A percentile compares a stretch with the other conserved stretches of the same genome.
Conservation (phyloP, 2,329 filamentous ascomycete species). For the Calonectria pauciramosa region DNA sequence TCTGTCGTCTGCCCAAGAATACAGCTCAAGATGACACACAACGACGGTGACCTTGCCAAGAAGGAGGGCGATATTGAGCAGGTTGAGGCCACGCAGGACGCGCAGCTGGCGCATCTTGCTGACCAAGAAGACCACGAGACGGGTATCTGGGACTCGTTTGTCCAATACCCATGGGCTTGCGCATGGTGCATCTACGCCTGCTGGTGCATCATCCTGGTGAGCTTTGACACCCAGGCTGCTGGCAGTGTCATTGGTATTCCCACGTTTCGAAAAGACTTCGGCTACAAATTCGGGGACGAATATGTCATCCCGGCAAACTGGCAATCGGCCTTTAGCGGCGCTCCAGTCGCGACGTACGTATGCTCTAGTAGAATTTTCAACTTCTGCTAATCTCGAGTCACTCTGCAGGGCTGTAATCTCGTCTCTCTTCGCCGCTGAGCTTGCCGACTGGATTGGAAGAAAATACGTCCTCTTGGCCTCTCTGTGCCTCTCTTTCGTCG, state of each 20-base stretch:
- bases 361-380: background rate
- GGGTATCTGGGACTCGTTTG: conserved; percentile 23
- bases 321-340: conserved; percentile 23
- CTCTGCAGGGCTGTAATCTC: conserved; percentile 19
- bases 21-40: conserved; percentile 4
- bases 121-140: conserved; percentile 33
- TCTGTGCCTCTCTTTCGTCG: conserved; percentile 11
- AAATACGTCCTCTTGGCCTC: conserved; percentile 23
- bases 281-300: background rate
- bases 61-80: conserved; percentile 12
- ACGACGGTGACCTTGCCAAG: background rate
- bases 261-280: conserved; percentile 18
- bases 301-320: conserved; percentile 11
- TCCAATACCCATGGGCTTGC: conserved; percentile 18
- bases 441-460: conserved; percentile 30
- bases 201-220: conserved; percentile 10
- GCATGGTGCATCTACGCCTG: conserved; percentile 18
- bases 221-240: conserved; percentile 11
- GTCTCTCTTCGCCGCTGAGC: conserved; percentile 24
- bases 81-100: conserved; percentile 24
- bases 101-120: conserved; percentile 21
- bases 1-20: background rate
- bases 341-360: conserved; percentile 5
- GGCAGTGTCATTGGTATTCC: conserved; percentile 20
- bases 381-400: background rate